Conservation (phyloP, 2,329 filamentous ascomycete species). For the Lachnum nothofagi region DNA sequence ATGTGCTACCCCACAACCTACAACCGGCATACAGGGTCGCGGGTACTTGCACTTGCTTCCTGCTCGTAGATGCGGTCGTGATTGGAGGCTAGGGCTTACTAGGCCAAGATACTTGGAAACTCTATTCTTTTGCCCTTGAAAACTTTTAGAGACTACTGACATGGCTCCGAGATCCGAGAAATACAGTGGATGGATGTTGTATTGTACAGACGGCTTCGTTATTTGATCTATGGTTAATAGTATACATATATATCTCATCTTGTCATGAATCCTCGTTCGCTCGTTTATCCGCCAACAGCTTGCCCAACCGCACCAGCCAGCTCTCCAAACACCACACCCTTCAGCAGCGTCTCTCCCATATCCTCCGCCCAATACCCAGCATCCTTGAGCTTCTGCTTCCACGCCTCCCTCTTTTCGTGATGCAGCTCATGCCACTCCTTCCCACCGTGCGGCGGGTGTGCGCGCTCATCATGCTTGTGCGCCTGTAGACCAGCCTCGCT, state of each 20-base stretch:
- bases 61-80: no score
- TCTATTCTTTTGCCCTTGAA: background rate
- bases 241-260: background rate
- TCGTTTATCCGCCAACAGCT: constrained; percentile 18
- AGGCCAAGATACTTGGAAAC: no score
- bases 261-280: no score
- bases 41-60: no score
- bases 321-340: constrained; percentile 33
- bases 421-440: constrained; percentile 31
- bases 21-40: no score
- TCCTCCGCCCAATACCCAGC: constrained; percentile 33
- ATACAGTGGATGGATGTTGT: background rate
- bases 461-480: constrained; percentile 23
- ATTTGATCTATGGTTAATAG: background rate
- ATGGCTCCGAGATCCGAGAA: background rate
- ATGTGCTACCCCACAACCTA: background rate
- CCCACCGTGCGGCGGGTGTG: constrained; percentile 20
- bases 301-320: constrained; percentile 28
- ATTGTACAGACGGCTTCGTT: background rate
- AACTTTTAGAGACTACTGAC: background rate
- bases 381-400: constrained; percentile 29
- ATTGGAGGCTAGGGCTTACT: no score
- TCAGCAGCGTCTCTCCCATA: constrained; percentile 29
- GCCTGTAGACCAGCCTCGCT: constrained; percentile 15
- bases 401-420: constrained; percentile 25